Evolutionary conservation across 1,139 yeast genomes (phyloP), one percentile per base, ranked within the genome.

Genomic region (Yamadazyma triangularis): DNA sequence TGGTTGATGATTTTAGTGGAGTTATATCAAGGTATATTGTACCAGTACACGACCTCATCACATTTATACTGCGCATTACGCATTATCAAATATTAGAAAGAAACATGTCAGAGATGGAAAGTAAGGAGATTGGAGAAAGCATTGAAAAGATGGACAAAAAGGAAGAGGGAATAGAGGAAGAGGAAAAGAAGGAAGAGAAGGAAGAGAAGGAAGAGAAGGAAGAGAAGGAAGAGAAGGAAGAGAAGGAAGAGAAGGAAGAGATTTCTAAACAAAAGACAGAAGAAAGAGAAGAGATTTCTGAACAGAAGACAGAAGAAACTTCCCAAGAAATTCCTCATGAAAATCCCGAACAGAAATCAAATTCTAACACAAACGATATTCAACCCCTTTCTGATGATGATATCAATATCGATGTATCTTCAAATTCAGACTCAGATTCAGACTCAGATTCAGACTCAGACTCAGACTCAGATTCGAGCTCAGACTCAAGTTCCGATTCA

Each of bases 331-430:
- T 18, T 9, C 20, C 20, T 7, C 6, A 18, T 7, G 20, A 18
- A 9, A 7, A 6, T 7, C 20, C 20, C 6, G n/a, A n/a, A n/a
- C n/a, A n/a, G n/a, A 18, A 18, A 18, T 18, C 20, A 18, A 18
- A 18, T 7, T 10, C 21, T 15, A 15, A 18, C 23, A 8, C 23
- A 24, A 34, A 29, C n/a, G 39, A 38, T 6, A 27, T 48, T 4
- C 39, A 37, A 15, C 36, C 41, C 3, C 43, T 44, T 15, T 58
- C 64, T 1, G 64, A 58, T 34, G 64, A 58, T 25, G 62, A 58
- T 8, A 53, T 57, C 15, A 46, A 50, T 23, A 41, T 51, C 2
- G 53, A 40, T 11, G 44, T 42, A 11, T n/a, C n/a, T n/a, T n/a
- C n/a, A n/a, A n/a, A n/a, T n/a, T n/a, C n/a, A n/a, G n/a, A n/a